Conservation (phyloP, 179 eudicot genomes). For the Beta macrorhiza region DNA sequence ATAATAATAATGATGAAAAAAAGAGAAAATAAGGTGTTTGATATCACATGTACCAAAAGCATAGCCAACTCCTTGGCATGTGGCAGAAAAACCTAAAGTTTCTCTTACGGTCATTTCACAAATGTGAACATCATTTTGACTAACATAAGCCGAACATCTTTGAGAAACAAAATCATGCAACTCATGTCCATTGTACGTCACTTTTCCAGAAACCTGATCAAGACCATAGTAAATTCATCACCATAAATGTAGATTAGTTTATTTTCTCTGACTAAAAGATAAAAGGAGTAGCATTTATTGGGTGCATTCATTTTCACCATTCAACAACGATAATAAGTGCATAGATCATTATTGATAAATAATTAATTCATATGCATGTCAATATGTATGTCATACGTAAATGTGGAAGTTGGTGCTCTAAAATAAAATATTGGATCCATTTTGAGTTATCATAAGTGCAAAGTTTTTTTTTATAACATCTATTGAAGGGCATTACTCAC, state of each 20-base stretch:
- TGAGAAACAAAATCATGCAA: slow-evolving; percentile 65
- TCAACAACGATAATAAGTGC: neutral
- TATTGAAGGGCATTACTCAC: no score
- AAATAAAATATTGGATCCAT: no score
- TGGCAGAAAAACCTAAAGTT: slow-evolving; percentile 60
- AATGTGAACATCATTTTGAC: slow-evolving; percentile 64
- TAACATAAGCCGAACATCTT: slow-evolving; percentile 54
- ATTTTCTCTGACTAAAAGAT: neutral
- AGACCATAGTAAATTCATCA: neutral
- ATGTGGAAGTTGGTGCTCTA: no score
- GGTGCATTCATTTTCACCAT: neutral
- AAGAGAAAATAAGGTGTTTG: neutral
- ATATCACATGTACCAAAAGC: slow-evolving; percentile 39
- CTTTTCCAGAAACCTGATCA: slow-evolving; percentile 48
- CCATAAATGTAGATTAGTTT: neutral
- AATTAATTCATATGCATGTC: neutral
- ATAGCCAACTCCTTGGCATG: slow-evolving; percentile 62
- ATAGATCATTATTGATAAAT: neutral
- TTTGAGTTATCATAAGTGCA: no score
- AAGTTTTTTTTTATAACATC: no score
- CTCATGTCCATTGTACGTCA: slow-evolving; percentile 64
- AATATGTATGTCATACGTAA: neutral
- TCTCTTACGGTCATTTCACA: slow-evolving; percentile 77
- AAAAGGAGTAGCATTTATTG: neutral
- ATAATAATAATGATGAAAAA: neutral